Base-by-base conservation (phyloP, 352 stramenopile genomes). In the Phytophthora tentaculata region DNA sequence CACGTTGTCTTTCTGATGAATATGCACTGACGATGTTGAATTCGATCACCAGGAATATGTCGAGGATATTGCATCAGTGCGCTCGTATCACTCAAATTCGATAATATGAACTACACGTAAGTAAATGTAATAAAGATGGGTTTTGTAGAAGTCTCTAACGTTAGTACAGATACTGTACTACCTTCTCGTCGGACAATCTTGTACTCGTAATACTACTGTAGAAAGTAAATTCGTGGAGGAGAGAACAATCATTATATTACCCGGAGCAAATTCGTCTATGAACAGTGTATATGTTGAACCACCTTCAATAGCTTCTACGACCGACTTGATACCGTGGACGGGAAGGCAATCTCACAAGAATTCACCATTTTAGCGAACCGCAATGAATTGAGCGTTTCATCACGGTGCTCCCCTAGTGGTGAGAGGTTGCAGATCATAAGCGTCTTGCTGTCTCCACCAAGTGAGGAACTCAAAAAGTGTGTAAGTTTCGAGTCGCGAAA, bases 371-470 rank as follows among this genome's bases (percentile, higher is more conserved):
- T 94, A 17, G 90, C 90, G 41, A 97, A 97, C 2, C 90, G 83
- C 20, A 97, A 71, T 2, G 89, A 95, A 69, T 95, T 96, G 8
- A 96, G 76, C 37, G 84, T 94, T 61, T 97, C 90, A 52, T 96
- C 83, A 12, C 88, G 84, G 44, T 96, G 83, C 52, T 86, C 71
- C 1, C 62, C 60, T 16, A 95, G 67, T 9, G 90, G 90, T 32
- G 88, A 96, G 32, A 97, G 67, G 51, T 95, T 97, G 69, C 88
- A 96, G 54, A 97, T 97, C 90, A 97, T 96, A 37, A 97, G 79
- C 20, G 89, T 95, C 69, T 96, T 95, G 74, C 88, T 95, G 51
- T 96, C 89, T 48, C 86, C 86, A 23, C 89, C 89, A 3, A 96
- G 83, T 3, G 85, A 94, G 3, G 89, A 86, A 59, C 91, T 92